Evolutionary conservation across 2,329 filamentous ascomycete genomes (phyloP).

Genomic region (Hymenoscyphus fructigenus): DNA sequence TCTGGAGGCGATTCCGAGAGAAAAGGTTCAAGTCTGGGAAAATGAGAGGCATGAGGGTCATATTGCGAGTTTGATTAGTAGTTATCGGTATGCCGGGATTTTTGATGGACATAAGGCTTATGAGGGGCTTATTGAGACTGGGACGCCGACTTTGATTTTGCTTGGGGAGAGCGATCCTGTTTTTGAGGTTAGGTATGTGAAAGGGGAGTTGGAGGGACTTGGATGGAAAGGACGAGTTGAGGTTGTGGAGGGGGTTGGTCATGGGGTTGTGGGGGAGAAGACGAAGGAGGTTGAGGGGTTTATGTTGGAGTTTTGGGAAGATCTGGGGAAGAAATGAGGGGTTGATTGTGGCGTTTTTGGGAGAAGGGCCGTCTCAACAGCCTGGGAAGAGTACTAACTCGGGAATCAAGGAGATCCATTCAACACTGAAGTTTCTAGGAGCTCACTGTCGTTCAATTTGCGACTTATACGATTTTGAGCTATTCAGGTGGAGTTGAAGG

Average conservation of each 20-base stretch:
- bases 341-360: no score
- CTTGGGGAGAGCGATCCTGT: neutral
- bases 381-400: no score
- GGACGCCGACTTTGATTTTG: neutral
- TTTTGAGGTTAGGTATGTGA: neutral
- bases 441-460: no score
- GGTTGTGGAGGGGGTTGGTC: slow-evolving; percentile 41
- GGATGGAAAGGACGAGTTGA: slow-evolving; percentile 38
- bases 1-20: neutral
- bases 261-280: slow-evolving; percentile 40
- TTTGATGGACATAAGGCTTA: slow-evolving; percentile 9
- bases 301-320: slow-evolving; percentile 15
- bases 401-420: no score
- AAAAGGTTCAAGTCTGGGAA: slow-evolving; percentile 6
- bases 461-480: no score
- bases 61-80: slow-evolving; percentile 44
- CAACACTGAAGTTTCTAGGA: no score
- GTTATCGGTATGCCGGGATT: slow-evolving; percentile 45
- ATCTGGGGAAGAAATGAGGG: slow-evolving; percentile 27
- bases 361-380: no score
- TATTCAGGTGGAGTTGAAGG: no score
- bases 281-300: slow-evolving; percentile 14
- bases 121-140: slow-evolving; percentile 22
- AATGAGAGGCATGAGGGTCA: slow-evolving; percentile 46
- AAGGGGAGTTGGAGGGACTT: slow-evolving; percentile 35